Conservation (phyloP, 2,329 filamentous ascomycete species). For the Fusarium kyushuense region DNA sequence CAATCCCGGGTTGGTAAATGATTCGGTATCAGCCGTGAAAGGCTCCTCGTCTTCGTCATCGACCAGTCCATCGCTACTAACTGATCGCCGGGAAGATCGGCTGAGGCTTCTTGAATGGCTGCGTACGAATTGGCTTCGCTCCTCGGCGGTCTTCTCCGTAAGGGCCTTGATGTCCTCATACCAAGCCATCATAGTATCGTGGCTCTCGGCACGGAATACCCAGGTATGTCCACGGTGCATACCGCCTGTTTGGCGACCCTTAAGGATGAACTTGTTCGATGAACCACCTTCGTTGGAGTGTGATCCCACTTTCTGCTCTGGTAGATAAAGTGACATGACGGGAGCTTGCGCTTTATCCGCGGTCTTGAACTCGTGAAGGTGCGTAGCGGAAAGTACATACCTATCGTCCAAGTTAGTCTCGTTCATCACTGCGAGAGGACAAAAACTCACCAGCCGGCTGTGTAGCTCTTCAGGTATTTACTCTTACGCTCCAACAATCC, state of each 20-base stretch:
- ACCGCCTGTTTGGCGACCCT: constrained; percentile 90
- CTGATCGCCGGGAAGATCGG: constrained; percentile 70
- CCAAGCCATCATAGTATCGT: constrained; percentile 98
- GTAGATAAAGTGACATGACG: constrained; percentile 95
- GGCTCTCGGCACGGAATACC: constrained; percentile 77
- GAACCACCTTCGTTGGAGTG: constrained; percentile 85
- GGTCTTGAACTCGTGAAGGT: constrained; percentile 99
- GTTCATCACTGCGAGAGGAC: not conserved
- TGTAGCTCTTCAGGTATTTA: constrained; percentile 98
- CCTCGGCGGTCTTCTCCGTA: constrained; percentile 88
- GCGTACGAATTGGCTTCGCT: constrained; percentile 87
- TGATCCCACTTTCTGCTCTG: constrained; percentile 94
- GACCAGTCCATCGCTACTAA: constrained; percentile 82
- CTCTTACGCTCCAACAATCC: constrained; percentile 97
- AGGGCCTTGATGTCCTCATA: constrained; percentile 92
- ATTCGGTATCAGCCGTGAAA: constrained; percentile 65
- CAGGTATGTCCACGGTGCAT: constrained; percentile 87
- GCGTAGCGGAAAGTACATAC: constrained; percentile 96
- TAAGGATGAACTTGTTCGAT: constrained; percentile 98
- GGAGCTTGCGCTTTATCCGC: constrained; percentile 91
- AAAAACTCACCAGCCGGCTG: constrained; percentile 83
- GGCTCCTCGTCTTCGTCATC: constrained; percentile 78
- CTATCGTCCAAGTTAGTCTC: constrained; percentile 57
- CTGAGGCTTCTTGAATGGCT: constrained; percentile 84
- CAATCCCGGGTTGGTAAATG: constrained; percentile 59